Conservation (phyloP, 2,329 filamentous ascomycete species). For the Mariannaea elegans region DNA sequence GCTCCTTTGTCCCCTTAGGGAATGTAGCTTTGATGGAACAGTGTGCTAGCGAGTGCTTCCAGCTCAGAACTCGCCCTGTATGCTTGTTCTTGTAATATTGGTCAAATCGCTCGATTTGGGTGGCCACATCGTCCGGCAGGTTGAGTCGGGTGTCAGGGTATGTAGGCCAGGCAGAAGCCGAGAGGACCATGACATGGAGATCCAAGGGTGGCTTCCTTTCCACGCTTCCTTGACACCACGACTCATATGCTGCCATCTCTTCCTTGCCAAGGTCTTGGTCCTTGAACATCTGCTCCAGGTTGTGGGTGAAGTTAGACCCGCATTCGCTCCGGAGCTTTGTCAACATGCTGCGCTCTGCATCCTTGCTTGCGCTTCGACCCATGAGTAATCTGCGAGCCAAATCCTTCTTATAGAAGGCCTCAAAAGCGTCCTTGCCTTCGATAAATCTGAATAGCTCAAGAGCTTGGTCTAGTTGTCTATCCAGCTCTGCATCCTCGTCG, state of each 20-base stretch:
- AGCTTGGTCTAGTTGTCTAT: constrained; percentile 90
- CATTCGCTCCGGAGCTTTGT: constrained; percentile 92
- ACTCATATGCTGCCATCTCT: constrained; percentile 90
- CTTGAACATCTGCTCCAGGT: constrained; percentile 99
- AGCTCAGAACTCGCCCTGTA: constrained; percentile 83
- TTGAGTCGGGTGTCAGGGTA: constrained; percentile 80
- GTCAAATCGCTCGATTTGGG: constrained; percentile 84
- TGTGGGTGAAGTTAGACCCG: constrained; percentile 93
- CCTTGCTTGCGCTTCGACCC: constrained; percentile 90
- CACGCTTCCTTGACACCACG: constrained; percentile 64
- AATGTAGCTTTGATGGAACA: constrained; percentile 87
- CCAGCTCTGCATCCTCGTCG: constrained; percentile 92
- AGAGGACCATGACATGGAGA: constrained; percentile 89
- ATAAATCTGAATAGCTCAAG: constrained; percentile 97
- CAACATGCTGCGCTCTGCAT: constrained; percentile 96
- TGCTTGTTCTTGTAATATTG: constrained; percentile 89
- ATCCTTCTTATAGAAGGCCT: constrained; percentile 99
- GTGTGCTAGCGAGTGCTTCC: constrained; percentile 94
- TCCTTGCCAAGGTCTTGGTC: constrained; percentile 94
- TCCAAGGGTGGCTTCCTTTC: constrained; percentile 61
- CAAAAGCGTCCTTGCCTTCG: constrained; percentile 96
- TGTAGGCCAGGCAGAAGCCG: constrained; percentile 89
- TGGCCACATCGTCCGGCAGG: constrained; percentile 78
- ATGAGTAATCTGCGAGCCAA: constrained; percentile 89
- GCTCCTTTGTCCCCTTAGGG: constrained; percentile 81